A percentile compares a stretch with the other conserved stretches of the same genome.
These are phyloP conservation scores for Pleurotus eryngii DNA, from an alignment of 768 basidiomycete genomes.

Conservation along the genomic window DNA sequence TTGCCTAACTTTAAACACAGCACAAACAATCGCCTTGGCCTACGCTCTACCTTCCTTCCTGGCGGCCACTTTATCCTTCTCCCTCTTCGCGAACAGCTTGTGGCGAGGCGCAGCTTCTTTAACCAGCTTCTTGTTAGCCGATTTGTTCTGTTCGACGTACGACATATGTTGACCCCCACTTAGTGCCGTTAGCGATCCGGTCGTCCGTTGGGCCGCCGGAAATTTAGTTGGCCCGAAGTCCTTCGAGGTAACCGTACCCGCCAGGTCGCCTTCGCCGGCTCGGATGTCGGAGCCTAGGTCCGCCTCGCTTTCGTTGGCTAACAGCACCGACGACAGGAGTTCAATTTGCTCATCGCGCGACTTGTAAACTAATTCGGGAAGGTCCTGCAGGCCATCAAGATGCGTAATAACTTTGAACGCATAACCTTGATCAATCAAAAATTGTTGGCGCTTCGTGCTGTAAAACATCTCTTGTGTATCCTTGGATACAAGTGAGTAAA, in stretches of 20 bases:
- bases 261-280: constrained; percentile 80
- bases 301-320: constrained; percentile 88
- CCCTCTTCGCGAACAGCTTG: constrained; percentile 81
- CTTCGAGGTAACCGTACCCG: constrained; percentile 83
- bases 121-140: constrained; percentile 79
- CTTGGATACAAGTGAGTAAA: constrained; percentile 98
- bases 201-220: constrained; percentile 70
- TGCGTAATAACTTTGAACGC: constrained; percentile 99
- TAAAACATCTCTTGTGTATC: constrained; percentile 99
- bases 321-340: constrained; percentile 86
- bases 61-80: constrained; percentile 64
- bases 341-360: constrained; percentile 94
- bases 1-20: background rate
- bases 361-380: constrained; percentile 88
- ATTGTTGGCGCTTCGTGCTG: constrained; percentile 97
- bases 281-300: constrained; percentile 84
- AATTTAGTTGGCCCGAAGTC: constrained; percentile 78
- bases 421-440: constrained; percentile 98
- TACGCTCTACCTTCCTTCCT: constrained; percentile 40
- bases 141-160: constrained; percentile 89
- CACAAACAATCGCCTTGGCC: background rate
- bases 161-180: constrained; percentile 92
- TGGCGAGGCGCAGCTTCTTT: constrained; percentile 54
- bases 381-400: constrained; percentile 84
- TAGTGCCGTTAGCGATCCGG: constrained; percentile 77